phyloP scores from a whole-genome alignment of 768 basidiomycete species.

The Suillus spraguei region DNA sequence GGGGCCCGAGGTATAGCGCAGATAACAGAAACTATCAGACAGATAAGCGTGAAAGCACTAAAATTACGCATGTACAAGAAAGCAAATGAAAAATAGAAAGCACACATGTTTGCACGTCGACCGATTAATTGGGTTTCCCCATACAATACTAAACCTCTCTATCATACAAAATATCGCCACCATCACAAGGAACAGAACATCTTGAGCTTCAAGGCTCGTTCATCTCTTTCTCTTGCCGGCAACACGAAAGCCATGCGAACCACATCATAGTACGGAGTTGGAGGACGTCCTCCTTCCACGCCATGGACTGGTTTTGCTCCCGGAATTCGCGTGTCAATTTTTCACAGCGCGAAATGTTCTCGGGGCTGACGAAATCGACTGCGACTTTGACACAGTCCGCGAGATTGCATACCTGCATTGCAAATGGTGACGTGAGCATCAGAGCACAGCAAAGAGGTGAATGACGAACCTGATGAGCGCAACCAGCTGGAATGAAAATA shows the following conservation, averaged over 20 bases:
- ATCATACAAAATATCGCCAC: conserved; percentile 23
- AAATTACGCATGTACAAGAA: conserved; percentile 29
- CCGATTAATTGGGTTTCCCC: conserved; percentile 24
- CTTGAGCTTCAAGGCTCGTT: conserved; percentile 23
- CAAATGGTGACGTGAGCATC: conserved; percentile 6
- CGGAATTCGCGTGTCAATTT: conserved; percentile 87
- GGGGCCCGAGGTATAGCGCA: too few species aligned
- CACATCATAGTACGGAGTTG: conserved; percentile 93
- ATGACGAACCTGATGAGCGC: conserved; percentile 77
- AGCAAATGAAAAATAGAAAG: conserved; percentile 15
- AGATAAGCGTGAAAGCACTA: conserved; percentile 7
- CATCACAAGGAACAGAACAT: not conserved
- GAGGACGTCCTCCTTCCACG: conserved; percentile 94
- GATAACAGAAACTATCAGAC: not conserved
- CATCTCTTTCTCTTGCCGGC: conserved; percentile 47
- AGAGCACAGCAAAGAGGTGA: conserved; percentile 6
- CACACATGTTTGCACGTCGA: conserved; percentile 26
- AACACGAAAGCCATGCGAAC: conserved; percentile 86
- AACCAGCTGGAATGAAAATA: conserved; percentile 94
- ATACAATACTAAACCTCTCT: conserved; percentile 30
- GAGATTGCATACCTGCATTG: conserved; percentile 78
- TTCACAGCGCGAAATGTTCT: conserved; percentile 88
- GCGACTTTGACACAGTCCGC: conserved; percentile 97
- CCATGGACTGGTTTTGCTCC: conserved; percentile 82
- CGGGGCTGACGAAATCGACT: conserved; percentile 91